A percentile compares a stretch with the other conserved stretches of the same genome.
Conservation (phyloP, 306 rosid species). For the Vigna angularis region DNA sequence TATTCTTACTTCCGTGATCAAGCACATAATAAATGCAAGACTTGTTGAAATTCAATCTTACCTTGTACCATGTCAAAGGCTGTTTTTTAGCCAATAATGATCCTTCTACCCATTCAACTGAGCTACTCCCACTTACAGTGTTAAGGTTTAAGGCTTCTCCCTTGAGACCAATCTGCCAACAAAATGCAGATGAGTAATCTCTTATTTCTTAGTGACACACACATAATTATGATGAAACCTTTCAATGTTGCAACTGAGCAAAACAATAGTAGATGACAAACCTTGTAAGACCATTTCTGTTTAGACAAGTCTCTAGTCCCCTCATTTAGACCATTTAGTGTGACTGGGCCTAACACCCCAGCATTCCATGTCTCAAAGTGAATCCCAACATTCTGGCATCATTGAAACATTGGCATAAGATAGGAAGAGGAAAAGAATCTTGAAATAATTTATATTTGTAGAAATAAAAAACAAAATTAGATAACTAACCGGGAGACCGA, state of each 20-base stretch:
- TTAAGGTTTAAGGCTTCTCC: slow-evolving; percentile 81
- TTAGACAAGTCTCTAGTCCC: slow-evolving; percentile 88
- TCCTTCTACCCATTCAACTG: slow-evolving; percentile 86
- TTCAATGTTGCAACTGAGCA: neutral
- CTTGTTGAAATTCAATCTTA: slow-evolving; percentile 41
- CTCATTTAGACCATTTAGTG: slow-evolving; percentile 78
- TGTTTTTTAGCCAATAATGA: slow-evolving; percentile 66
- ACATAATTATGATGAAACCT: neutral
- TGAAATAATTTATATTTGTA: neutral
- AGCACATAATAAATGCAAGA: slow-evolving; percentile 6
- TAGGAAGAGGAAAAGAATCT: neutral
- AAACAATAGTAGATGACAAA: slow-evolving; percentile 41
- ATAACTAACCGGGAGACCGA: slow-evolving; percentile 88
- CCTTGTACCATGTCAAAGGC: slow-evolving; percentile 98
- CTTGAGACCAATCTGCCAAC: slow-evolving; percentile 77
- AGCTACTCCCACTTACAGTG: slow-evolving; percentile 75
- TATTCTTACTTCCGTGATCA: slow-evolving; percentile 19
- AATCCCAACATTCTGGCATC: slow-evolving; percentile 75
- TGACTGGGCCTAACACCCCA: slow-evolving; percentile 90
- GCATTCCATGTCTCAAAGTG: slow-evolving; percentile 95
- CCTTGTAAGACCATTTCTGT: slow-evolving; percentile 97
- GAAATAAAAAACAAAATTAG: neutral
- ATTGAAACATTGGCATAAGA: slow-evolving; percentile 30
- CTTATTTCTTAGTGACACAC: neutral
- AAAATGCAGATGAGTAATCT: slow-evolving; percentile 33